phyloP scores from a whole-genome alignment of 495 filamentous ascomycete genomes.

The Xylaria grammica region DNA sequence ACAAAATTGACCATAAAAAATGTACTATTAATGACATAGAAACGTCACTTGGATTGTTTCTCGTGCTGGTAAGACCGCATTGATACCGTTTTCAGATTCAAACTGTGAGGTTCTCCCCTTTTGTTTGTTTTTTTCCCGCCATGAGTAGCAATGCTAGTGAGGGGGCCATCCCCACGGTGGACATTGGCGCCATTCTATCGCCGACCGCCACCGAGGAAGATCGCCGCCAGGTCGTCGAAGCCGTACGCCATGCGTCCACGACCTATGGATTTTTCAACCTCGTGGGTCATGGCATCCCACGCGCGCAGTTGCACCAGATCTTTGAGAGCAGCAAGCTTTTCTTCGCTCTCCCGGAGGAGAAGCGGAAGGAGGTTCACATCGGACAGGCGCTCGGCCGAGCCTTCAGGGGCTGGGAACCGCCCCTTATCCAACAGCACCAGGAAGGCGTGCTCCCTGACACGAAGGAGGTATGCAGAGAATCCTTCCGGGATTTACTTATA shows the following conservation, averaged over 20 bases:
- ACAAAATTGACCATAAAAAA: no score
- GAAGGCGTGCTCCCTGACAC: conserved; percentile 41
- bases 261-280: conserved; percentile 57
- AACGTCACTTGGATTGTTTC: no score
- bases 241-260: conserved; percentile 38
- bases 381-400: conserved; percentile 35
- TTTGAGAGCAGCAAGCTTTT: conserved; percentile 38
- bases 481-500: neutral
- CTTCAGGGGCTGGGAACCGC: conserved; percentile 45
- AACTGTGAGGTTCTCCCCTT: no score
- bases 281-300: conserved; percentile 51
- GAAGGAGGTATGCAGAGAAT: conserved; percentile 44
- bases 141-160: neutral
- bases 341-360: conserved; percentile 41
- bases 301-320: conserved; percentile 27
- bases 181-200: conserved; percentile 24
- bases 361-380: conserved; percentile 33
- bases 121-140: no score
- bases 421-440: conserved; percentile 36
- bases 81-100: no score
- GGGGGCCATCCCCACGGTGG: conserved; percentile 26
- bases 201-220: conserved; percentile 18
- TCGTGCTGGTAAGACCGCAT: no score
- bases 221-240: conserved; percentile 30
- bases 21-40: no score